phyloP scores from a whole-genome alignment of 169 alveolate genomes.

The Babesia gibsoni region DNA sequence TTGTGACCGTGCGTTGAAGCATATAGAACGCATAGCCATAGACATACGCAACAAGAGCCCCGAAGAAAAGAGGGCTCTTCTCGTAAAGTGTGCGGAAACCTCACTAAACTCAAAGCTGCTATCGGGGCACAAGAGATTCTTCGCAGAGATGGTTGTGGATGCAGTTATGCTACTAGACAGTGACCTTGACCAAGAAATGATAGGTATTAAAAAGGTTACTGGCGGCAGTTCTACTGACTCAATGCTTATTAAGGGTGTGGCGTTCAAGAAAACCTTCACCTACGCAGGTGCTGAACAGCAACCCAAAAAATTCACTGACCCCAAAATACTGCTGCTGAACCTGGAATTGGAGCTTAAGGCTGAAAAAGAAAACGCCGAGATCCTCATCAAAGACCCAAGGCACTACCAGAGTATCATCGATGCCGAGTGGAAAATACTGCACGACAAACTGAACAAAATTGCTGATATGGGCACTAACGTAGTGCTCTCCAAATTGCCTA shows the following conservation, averaged over 20 bases:
- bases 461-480: conserved; percentile 91
- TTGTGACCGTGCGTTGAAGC: conserved; percentile 69
- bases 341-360: conserved; percentile 96
- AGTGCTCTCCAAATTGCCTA: conserved; percentile 94
- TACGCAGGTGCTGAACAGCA: conserved; percentile 99
- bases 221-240: conserved; percentile 95
- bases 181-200: conserved; percentile 88
- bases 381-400: conserved; percentile 87
- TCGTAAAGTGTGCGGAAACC: conserved; percentile 97
- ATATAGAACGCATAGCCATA: conserved; percentile 72
- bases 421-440: conserved; percentile 97
- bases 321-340: conserved; percentile 91
- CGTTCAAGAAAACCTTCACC: conserved; percentile 97
- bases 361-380: conserved; percentile 99
- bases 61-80: conserved; percentile 79
- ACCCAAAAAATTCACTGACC: conserved; percentile 91
- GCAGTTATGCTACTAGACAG: conserved; percentile 93
- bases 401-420: conserved; percentile 93
- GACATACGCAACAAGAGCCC: conserved; percentile 65
- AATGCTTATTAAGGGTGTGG: conserved; percentile 94
- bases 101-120: conserved; percentile 93
- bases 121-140: conserved; percentile 90
- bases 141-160: conserved; percentile 92
- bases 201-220: conserved; percentile 95
- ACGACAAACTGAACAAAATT: conserved; percentile 91